Percentiles rank a stretch among this genome's conserved stretches.
phyloP scores from a whole-genome alignment of 345 rosid genomes.

The Isatis tinctoria region DNA sequence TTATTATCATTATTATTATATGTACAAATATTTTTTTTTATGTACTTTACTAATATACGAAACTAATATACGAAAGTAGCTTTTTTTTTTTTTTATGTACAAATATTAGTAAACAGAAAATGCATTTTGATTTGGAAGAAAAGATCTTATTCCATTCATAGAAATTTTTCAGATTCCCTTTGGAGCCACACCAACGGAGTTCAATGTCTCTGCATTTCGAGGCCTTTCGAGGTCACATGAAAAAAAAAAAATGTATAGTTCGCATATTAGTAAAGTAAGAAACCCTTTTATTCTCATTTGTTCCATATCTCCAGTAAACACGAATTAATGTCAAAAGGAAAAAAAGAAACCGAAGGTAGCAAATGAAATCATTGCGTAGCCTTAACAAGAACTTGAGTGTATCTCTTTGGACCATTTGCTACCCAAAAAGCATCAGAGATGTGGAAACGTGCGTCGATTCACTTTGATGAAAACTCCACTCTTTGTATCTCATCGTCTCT shows the following conservation, averaged over 20 bases:
- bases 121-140: not conserved
- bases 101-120: not conserved
- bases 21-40: too few species aligned
- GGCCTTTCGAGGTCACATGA: conserved; percentile 23
- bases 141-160: not conserved
- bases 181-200: conserved; percentile 40
- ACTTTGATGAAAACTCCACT: conserved; percentile 30
- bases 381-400: conserved; percentile 51
- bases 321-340: not conserved
- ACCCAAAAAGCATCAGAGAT: conserved; percentile 1
- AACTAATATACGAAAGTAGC: too few species aligned
- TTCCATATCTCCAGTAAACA: not conserved
- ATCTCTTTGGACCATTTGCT: not conserved
- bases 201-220: conserved; percentile 39
- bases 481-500: conserved; percentile 81
- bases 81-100: too few species aligned
- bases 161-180: conserved; percentile 23
- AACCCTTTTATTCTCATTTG: not conserved
- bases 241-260: not conserved
- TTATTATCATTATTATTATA: conserved; percentile 1
- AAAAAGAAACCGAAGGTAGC: not conserved
- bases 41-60: too few species aligned
- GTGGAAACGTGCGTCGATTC: conserved; percentile 27
- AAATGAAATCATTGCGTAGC: conserved; percentile 32
- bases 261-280: not conserved